These are phyloP conservation scores for Phanerodontia chrysosporium DNA, from an alignment of 768 basidiomycete genomes.

Conservation along the genomic window DNA sequence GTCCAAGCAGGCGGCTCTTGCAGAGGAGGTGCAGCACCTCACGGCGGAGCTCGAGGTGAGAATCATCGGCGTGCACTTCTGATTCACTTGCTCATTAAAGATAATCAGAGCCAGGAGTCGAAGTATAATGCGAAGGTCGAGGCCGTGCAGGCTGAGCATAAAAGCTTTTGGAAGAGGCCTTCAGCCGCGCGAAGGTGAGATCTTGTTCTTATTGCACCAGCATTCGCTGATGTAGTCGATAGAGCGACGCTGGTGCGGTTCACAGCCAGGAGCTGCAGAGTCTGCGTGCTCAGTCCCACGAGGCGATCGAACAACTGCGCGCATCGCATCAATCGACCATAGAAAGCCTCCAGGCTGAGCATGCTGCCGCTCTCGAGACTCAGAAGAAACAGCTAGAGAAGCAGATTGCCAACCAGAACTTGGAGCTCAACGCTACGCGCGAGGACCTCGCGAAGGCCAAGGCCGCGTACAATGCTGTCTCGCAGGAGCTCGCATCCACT, in stretches of 20 bases:
- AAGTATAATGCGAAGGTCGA: constrained; percentile 66
- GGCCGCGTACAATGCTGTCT: constrained; percentile 45
- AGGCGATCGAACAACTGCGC: constrained; percentile 66
- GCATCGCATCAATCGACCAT: constrained; percentile 56
- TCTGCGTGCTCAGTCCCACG: constrained; percentile 62
- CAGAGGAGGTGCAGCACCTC: constrained; percentile 52
- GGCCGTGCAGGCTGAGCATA: constrained; percentile 61
- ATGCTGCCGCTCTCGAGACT: constrained; percentile 54
- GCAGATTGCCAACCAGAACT: constrained; percentile 51
- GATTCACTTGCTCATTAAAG: background rate
- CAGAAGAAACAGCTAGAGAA: constrained; percentile 58
- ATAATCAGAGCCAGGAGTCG: constrained; percentile 58
- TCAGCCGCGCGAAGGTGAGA: constrained; percentile 71
- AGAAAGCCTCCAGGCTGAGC: constrained; percentile 60
- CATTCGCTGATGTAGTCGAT: constrained; percentile 9
- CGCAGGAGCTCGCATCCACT: constrained; percentile 51
- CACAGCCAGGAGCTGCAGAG: constrained; percentile 70
- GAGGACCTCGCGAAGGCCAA: constrained; percentile 82
- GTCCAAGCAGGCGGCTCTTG: constrained; percentile 47
- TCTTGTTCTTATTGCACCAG: background rate
- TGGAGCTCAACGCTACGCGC: constrained; percentile 81
- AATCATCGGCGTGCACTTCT: background rate
- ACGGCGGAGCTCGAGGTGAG: constrained; percentile 63
- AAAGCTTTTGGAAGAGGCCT: constrained; percentile 61
- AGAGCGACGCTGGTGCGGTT: constrained; percentile 68